Evolutionary conservation across 2,329 filamentous ascomycete genomes (phyloP).

Genomic region (Neofusicoccum kwambonambiense): DNA sequence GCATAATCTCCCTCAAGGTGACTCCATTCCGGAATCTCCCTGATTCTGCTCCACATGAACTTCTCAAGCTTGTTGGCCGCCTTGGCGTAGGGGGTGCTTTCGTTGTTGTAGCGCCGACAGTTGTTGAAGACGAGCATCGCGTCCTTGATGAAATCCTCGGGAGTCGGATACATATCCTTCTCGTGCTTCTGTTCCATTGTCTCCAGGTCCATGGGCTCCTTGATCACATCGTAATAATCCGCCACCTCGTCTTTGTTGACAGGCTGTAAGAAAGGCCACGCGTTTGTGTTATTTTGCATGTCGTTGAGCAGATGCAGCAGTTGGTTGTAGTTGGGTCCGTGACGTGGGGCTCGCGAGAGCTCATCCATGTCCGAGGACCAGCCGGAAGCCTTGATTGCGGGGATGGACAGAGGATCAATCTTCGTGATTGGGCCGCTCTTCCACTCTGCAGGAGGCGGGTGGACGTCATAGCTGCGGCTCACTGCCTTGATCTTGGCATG

Average conservation of each 20-base stretch:
- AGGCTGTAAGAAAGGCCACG: constrained; percentile 92
- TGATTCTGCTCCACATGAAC: constrained; percentile 92
- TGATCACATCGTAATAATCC: constrained; percentile 99
- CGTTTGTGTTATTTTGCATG: constrained; percentile 87
- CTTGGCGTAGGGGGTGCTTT: constrained; percentile 92
- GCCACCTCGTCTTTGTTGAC: constrained; percentile 94
- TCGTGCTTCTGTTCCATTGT: constrained; percentile 97
- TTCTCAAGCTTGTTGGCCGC: constrained; percentile 90
- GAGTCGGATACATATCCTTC: constrained; percentile 84
- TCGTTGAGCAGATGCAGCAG: constrained; percentile 90
- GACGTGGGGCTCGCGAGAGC: constrained; percentile 87
- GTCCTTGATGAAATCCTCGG: constrained; percentile 90
- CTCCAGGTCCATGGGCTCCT: constrained; percentile 91
- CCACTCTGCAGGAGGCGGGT: constrained; percentile 84
- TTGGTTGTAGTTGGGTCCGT: constrained; percentile 94
- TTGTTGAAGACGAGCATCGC: constrained; percentile 90
- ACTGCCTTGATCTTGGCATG: constrained; percentile 93
- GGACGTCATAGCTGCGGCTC: constrained; percentile 82
- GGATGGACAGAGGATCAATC: constrained; percentile 83
- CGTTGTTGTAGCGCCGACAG: constrained; percentile 94
- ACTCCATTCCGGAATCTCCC: constrained; percentile 85
- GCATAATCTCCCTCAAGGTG: constrained; percentile 31
- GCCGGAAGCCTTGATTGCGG: constrained; percentile 83
- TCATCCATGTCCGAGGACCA: constrained; percentile 99
- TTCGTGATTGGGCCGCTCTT: constrained; percentile 56